These are phyloP conservation scores for Oidiodendron maius DNA, from an alignment of 495 filamentous ascomycete genomes.

Conservation along the genomic window DNA sequence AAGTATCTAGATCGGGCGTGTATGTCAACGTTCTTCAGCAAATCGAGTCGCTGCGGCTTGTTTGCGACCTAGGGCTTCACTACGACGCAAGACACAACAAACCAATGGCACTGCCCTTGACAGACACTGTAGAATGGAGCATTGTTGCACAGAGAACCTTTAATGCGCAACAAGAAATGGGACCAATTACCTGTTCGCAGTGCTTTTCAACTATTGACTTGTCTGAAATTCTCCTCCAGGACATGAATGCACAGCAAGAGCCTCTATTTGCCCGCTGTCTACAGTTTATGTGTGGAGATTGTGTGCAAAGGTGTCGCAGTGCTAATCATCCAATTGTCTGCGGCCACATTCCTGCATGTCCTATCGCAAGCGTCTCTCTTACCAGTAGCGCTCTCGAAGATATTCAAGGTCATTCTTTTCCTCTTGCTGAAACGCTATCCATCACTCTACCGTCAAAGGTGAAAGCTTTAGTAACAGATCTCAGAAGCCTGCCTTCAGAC, in stretches of 20 bases:
- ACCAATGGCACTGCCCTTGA: too few relatives aligned
- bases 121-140: too few relatives aligned
- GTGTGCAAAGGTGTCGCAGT: not conserved
- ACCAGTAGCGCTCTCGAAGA: not conserved
- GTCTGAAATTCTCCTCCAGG: not conserved
- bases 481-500: too few relatives aligned
- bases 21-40: not conserved
- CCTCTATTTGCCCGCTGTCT: not conserved
- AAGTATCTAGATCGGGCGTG: not conserved
- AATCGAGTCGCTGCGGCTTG: not conserved
- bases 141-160: not conserved
- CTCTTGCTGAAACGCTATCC: too few relatives aligned
- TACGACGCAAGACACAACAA: not conserved
- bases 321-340: not conserved
- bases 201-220: not conserved
- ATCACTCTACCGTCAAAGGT: too few relatives aligned
- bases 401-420: too few relatives aligned
- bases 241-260: not conserved
- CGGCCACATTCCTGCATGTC: not conserved
- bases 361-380: not conserved
- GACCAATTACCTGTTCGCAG: not conserved
- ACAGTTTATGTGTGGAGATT: not conserved
- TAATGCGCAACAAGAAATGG: not conserved
- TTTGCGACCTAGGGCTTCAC: not conserved
- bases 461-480: too few relatives aligned